A percentile compares a stretch with the other conserved stretches of the same genome.
Evolutionary conservation across 108 stramenopile genomes (phyloP).

Genomic region (Stephanodiscus minutulus): DNA sequence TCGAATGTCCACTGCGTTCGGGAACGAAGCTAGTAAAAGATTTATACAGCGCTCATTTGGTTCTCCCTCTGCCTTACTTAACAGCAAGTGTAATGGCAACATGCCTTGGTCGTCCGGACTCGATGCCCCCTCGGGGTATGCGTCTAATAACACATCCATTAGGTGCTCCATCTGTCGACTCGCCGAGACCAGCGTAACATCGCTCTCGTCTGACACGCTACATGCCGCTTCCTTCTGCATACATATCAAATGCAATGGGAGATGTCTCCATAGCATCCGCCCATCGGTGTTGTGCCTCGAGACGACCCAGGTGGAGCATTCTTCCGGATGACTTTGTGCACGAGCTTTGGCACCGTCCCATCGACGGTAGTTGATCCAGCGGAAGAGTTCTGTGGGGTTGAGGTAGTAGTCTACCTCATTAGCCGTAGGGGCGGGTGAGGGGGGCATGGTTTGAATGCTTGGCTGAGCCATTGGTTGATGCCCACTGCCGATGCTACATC

Average conservation of each 20-base stretch:
- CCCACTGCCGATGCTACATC: too few species aligned
- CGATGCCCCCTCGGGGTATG: slow-evolving; percentile 50
- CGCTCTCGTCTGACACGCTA: slow-evolving; percentile 26
- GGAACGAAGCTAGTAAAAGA: slow-evolving; percentile 46
- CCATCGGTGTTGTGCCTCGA: slow-evolving; percentile 44
- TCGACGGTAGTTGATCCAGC: slow-evolving; percentile 68
- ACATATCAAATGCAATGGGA: slow-evolving; percentile 51
- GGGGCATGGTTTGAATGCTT: not conserved
- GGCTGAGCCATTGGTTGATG: not conserved
- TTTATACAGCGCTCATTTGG: slow-evolving; percentile 50
- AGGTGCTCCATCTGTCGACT: slow-evolving; percentile 47
- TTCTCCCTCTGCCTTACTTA: slow-evolving; percentile 45
- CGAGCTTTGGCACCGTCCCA: slow-evolving; percentile 63
- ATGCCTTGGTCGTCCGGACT: slow-evolving; percentile 58
- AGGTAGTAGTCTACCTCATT: slow-evolving; percentile 65
- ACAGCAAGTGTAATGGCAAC: slow-evolving; percentile 48
- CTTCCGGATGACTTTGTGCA: slow-evolving; percentile 47
- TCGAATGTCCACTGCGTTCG: slow-evolving; percentile 47
- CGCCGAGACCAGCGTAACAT: slow-evolving; percentile 29
- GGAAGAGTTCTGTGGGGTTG: slow-evolving; percentile 63
- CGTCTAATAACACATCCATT: slow-evolving; percentile 49
- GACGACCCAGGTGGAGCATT: slow-evolving; percentile 52
- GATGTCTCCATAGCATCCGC: slow-evolving; percentile 47
- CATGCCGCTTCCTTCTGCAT: slow-evolving; percentile 52
- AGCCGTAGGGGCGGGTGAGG: slow-evolving; percentile 5